Percentiles rank a stretch among this genome's conserved stretches.
phyloP scores from a whole-genome alignment of 2,329 filamentous ascomycete genomes.

The Aspergillus sp. region DNA sequence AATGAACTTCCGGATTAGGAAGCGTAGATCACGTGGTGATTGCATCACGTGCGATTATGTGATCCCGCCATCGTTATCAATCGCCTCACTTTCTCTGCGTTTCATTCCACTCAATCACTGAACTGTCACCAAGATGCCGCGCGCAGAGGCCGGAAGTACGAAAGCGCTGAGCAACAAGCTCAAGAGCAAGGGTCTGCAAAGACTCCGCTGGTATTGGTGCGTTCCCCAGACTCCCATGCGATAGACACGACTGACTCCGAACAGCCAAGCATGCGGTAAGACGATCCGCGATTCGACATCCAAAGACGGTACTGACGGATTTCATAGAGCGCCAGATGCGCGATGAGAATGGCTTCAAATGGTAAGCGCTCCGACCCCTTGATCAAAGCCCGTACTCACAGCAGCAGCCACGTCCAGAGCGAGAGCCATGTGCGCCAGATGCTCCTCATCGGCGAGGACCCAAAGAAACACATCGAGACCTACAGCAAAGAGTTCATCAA shows the following conservation, averaged over 20 bases:
- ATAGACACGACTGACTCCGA: no score
- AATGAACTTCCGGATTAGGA: no score
- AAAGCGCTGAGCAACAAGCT: constrained; percentile 89
- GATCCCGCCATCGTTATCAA: no score
- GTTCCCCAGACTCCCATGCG: constrained; percentile 49
- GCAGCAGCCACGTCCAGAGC: constrained; percentile 68
- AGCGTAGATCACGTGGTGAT: no score
- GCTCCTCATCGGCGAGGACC: constrained; percentile 80
- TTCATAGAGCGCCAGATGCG: constrained; percentile 64
- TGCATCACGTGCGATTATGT: neutral
- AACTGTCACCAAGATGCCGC: constrained; percentile 81
- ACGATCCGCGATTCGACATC: neutral
- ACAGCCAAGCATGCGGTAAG: constrained; percentile 62
- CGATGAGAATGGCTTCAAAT: constrained; percentile 90
- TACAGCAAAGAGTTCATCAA: constrained; percentile 78
- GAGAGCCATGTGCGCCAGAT: constrained; percentile 90
- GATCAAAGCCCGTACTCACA: neutral
- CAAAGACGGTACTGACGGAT: constrained; percentile 9
- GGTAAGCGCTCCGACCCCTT: constrained; percentile 15
- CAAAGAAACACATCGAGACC: constrained; percentile 77
- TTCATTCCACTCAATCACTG: constrained; percentile 26
- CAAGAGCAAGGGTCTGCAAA: constrained; percentile 69
- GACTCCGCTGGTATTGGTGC: constrained; percentile 83
- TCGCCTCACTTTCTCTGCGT: no score
- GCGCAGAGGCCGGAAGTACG: constrained; percentile 88